A percentile compares a stretch with the other conserved stretches of the same genome.
These are phyloP conservation scores for Akanthomyces uredinophilus DNA, from an alignment of 2,329 filamentous ascomycete species.

Conservation along the genomic window DNA sequence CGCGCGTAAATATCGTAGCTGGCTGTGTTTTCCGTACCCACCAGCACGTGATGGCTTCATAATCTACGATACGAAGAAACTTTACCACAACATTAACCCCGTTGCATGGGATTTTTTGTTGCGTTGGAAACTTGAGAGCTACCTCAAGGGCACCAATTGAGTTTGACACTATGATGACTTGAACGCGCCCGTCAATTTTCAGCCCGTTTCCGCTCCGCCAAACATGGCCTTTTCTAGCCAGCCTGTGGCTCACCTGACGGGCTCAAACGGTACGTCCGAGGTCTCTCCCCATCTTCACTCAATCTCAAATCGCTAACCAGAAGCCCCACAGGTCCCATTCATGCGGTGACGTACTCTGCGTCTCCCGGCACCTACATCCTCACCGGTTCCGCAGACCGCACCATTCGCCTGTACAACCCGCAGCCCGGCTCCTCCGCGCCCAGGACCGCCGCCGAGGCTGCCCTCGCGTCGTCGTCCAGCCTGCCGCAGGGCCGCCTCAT, in stretches of 20 bases:
- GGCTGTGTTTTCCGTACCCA: neutral
- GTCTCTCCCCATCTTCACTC: neutral
- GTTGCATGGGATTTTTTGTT: neutral
- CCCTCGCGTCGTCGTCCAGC: conserved; percentile 21
- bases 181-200: neutral
- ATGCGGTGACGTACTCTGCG: conserved; percentile 68
- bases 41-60: conserved; percentile 11
- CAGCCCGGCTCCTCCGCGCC: conserved; percentile 41
- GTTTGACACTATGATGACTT: neutral
- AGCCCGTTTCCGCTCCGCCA: neutral
- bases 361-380: conserved; percentile 73
- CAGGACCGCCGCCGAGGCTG: conserved; percentile 17
- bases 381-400: conserved; percentile 79
- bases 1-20: neutral
- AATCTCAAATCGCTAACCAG: neutral
- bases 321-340: conserved; percentile 57
- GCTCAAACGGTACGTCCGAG: conserved; percentile 48
- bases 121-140: too few species aligned
- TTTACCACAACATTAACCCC: neutral
- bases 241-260: conserved; percentile 51
- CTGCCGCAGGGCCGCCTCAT: conserved; percentile 59
- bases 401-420: conserved; percentile 82
- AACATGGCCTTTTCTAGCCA: conserved; percentile 42
- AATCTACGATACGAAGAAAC: neutral
- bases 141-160: neutral